Evolutionary conservation across 1,139 yeast species (phyloP).

Genomic region (Geotrichum aggregatum): DNA sequence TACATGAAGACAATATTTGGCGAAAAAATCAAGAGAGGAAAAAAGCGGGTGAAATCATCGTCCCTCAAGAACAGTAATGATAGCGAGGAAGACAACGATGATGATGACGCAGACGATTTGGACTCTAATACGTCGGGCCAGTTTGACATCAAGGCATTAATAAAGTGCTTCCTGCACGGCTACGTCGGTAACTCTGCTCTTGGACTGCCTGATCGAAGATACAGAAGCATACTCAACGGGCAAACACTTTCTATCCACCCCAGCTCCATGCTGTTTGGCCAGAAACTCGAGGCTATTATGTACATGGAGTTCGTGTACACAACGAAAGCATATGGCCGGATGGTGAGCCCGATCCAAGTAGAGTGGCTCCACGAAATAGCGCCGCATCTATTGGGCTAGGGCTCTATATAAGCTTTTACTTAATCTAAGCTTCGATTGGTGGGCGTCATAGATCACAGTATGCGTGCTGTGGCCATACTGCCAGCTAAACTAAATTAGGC

Average conservation of each 20-base stretch:
- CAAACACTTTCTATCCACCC: slow-evolving; percentile 77
- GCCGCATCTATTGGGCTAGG: slow-evolving; percentile 45
- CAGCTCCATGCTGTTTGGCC: slow-evolving; percentile 81
- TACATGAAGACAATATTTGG: slow-evolving; percentile 49
- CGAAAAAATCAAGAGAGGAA: not conserved
- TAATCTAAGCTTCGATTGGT: not conserved
- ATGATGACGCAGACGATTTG: slow-evolving; percentile 20
- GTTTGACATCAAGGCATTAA: slow-evolving; percentile 54
- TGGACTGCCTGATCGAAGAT: slow-evolving; percentile 92
- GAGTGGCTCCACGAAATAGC: slow-evolving; percentile 86
- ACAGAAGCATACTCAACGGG: slow-evolving; percentile 66
- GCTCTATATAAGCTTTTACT: not conserved
- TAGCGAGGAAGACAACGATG: slow-evolving; percentile 26
- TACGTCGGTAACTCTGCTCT: slow-evolving; percentile 83
- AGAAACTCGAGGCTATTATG: slow-evolving; percentile 80
- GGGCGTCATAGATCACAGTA: too few species aligned
- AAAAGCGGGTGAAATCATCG: slow-evolving; percentile 6
- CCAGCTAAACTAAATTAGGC: too few species aligned
- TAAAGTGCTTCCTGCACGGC: slow-evolving; percentile 74
- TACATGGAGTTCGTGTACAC: slow-evolving; percentile 93
- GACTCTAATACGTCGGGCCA: slow-evolving; percentile 20
- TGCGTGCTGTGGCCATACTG: too few species aligned
- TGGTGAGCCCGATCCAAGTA: slow-evolving; percentile 75
- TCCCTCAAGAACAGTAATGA: slow-evolving; percentile 27
- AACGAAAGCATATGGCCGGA: slow-evolving; percentile 87